Percentiles rank a stretch among this genome's conserved stretches.
Evolutionary conservation across 768 basidiomycete genomes (phyloP).

Genomic region (Podaxis sp.): DNA sequence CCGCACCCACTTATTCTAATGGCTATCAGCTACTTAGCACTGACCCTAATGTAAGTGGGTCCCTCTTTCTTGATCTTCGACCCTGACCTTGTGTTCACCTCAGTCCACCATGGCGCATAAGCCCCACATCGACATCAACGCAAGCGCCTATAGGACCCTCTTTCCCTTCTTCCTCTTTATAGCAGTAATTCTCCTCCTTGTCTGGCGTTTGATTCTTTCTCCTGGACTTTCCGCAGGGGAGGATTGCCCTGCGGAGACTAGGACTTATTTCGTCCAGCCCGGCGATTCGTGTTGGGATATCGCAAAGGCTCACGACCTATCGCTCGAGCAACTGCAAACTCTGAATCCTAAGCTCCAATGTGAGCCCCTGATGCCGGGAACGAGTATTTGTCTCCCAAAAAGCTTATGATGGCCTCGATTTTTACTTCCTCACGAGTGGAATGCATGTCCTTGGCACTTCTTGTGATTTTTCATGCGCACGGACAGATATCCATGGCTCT

Average conservation of each 20-base stretch:
- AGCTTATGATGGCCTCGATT: not conserved
- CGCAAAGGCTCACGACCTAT: conserved; percentile 40
- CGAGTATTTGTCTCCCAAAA: conserved; percentile 54
- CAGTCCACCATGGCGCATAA: conserved; percentile 25
- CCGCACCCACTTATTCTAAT: conserved; percentile 45
- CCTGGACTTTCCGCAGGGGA: conserved; percentile 32
- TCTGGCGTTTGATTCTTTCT: conserved; percentile 55
- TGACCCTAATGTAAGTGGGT: conserved; percentile 36
- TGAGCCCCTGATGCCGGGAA: conserved; percentile 55
- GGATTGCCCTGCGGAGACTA: conserved; percentile 37
- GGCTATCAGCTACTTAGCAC: conserved; percentile 53
- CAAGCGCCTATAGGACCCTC: conserved; percentile 52
- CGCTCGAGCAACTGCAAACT: conserved; percentile 46
- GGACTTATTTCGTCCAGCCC: conserved; percentile 44
- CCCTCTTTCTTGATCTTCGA: not conserved
- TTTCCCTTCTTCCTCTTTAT: conserved; percentile 74
- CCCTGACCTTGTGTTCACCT: not conserved
- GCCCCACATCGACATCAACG: conserved; percentile 26
- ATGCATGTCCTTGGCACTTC: not conserved
- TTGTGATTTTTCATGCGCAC: not conserved
- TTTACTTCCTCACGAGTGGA: not conserved
- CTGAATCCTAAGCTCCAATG: conserved; percentile 53
- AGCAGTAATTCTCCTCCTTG: conserved; percentile 54
- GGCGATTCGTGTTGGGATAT: conserved; percentile 70
- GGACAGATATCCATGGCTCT: not conserved